A percentile compares a stretch with the other conserved stretches of the same genome.
Conservation (phyloP, 1,139 yeast genomes). For the Pichia sp. region DNA sequence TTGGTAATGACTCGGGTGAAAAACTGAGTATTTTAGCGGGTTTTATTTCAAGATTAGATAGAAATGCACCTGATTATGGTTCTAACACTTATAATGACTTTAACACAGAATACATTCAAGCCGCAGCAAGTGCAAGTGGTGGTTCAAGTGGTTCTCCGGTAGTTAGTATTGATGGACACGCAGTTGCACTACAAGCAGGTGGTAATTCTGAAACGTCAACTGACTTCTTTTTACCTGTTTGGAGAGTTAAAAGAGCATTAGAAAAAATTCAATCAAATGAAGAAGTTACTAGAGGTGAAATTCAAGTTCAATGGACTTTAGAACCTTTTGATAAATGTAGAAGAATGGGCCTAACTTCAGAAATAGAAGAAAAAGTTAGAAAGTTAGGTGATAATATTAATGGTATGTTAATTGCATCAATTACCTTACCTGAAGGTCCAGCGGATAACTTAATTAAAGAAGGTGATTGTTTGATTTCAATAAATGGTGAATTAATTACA, state of each 20-base stretch:
- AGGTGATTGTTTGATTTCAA: constrained; percentile 78
- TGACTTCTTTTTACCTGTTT: constrained; percentile 83
- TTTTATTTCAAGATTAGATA: constrained; percentile 80
- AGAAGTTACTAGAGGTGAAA: constrained; percentile 74
- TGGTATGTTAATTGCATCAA: constrained; percentile 79
- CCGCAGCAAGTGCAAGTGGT: constrained; percentile 93
- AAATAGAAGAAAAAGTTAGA: constrained; percentile 67
- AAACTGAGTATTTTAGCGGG: constrained; percentile 84
- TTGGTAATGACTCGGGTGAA: constrained; percentile 96
- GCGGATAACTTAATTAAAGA: constrained; percentile 68
- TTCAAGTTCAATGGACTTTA: constrained; percentile 84
- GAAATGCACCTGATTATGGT: constrained; percentile 95
- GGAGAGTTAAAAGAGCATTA: constrained; percentile 76
- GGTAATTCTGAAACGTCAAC: constrained; percentile 90
- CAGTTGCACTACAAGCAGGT: constrained; percentile 91
- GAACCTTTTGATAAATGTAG: constrained; percentile 89
- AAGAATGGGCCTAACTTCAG: constrained; percentile 73
- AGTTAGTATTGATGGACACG: constrained; percentile 78
- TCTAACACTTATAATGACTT: constrained; percentile 86
- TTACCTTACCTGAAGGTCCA: constrained; percentile 83
- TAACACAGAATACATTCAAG: constrained; percentile 93
- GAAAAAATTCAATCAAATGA: constrained; percentile 54
- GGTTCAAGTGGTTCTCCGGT: constrained; percentile 97
- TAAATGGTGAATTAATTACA: constrained; percentile 59
- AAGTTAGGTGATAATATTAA: constrained; percentile 53